These are phyloP conservation scores for Rhodamnia argentea DNA, from an alignment of 345 rosid genomes.

Conservation along the genomic window DNA sequence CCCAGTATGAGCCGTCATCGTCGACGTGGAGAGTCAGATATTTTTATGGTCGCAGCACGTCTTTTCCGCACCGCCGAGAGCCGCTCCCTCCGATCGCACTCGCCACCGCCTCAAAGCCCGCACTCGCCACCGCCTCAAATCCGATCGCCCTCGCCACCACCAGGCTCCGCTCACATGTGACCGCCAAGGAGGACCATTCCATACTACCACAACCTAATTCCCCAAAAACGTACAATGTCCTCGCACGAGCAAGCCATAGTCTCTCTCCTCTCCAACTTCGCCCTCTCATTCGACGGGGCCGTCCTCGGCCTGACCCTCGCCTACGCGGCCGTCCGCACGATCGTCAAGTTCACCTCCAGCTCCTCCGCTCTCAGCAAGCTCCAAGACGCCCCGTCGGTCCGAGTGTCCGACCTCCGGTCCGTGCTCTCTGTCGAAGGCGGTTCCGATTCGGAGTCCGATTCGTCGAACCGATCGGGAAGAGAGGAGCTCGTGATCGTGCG, in stretches of 20 bases:
- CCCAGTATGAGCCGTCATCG: neutral
- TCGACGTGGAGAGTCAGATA: neutral
- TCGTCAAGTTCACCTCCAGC: constrained; percentile 25
- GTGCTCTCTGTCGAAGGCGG: constrained; percentile 13
- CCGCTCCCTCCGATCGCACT: neutral
- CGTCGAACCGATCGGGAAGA: constrained; percentile 11
- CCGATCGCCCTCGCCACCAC: neutral
- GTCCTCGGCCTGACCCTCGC: constrained; percentile 67
- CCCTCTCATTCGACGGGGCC: constrained; percentile 86
- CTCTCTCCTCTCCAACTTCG: constrained; percentile 42
- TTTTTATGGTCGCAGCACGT: neutral
- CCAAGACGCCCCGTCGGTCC: constrained; percentile 34
- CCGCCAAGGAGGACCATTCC: neutral
- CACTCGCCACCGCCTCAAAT: neutral
- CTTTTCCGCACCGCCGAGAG: neutral
- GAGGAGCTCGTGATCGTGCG: constrained; percentile 44
- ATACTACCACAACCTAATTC: neutral
- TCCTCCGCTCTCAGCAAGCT: constrained; percentile 51
- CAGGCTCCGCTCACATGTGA: neutral
- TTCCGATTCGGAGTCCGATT: neutral
- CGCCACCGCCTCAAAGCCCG: neutral
- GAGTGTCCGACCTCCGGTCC: constrained; percentile 62
- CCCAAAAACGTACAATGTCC: constrained; percentile 33
- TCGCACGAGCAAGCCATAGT: constrained; percentile 57
- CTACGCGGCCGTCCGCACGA: constrained; percentile 49